A percentile compares a stretch with the other conserved stretches of the same genome.
These are phyloP conservation scores for Cylindricascospora bacillispora DNA, from an alignment of 1,139 yeast species.

Conservation along the genomic window DNA sequence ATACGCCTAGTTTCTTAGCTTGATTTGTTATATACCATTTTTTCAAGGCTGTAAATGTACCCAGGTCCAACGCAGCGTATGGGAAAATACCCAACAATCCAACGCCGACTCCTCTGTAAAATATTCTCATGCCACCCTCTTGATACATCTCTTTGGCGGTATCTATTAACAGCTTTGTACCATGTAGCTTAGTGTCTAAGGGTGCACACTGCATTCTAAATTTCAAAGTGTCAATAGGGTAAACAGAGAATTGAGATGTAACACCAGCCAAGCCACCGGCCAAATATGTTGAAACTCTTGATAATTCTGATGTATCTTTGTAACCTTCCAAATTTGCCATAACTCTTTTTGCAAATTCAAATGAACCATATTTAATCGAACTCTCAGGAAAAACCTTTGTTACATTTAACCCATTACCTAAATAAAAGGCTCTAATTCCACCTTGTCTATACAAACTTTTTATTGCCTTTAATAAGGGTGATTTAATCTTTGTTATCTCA, in stretches of 20 bases:
- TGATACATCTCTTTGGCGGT: constrained; percentile 69
- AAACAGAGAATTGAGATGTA: constrained; percentile 78
- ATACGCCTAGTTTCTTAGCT: constrained; percentile 39
- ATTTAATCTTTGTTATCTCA: constrained; percentile 34
- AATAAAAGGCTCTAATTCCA: constrained; percentile 77
- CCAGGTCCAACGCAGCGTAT: constrained; percentile 89
- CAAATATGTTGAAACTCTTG: constrained; percentile 66
- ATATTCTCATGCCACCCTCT: constrained; percentile 67
- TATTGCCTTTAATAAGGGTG: constrained; percentile 72
- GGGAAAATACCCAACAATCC: constrained; percentile 95
- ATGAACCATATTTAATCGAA: constrained; percentile 94
- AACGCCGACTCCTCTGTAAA: constrained; percentile 76
- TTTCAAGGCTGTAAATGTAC: constrained; percentile 81
- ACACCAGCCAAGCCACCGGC: constrained; percentile 98
- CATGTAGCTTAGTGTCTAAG: constrained; percentile 43
- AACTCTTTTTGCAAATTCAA: constrained; percentile 72
- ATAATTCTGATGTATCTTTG: constrained; percentile 55
- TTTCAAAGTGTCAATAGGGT: constrained; percentile 92
- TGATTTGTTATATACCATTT: constrained; percentile 56
- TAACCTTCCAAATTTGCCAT: constrained; percentile 72
- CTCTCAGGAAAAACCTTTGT: constrained; percentile 92
- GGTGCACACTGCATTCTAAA: constrained; percentile 74
- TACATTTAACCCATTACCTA: constrained; percentile 91
- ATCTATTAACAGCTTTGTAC: constrained; percentile 44
- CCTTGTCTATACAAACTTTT: constrained; percentile 77